Percentiles rank a stretch among this genome's conserved stretches.
Conservation (phyloP, 2,329 filamentous ascomycete species). For the Aspergillus sojae region DNA sequence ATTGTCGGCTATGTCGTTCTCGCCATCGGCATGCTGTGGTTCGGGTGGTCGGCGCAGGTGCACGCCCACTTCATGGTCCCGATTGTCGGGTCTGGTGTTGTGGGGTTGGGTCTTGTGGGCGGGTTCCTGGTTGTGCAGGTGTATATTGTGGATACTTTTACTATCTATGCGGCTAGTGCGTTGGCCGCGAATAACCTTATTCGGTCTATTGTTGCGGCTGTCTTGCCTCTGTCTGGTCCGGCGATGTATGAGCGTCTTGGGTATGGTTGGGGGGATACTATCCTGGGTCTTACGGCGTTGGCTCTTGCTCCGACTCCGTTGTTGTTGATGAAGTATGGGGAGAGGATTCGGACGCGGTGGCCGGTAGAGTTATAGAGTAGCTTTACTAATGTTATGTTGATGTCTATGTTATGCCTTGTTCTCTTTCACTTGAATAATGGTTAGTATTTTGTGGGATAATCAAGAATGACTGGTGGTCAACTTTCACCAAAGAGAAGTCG, state of each 20-base stretch:
- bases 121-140: conserved; percentile 12
- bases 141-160: conserved; percentile 21
- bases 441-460: too few species aligned
- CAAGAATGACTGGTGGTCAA: too few species aligned
- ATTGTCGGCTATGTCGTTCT: conserved; percentile 2
- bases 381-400: background rate
- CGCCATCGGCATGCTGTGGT: conserved; percentile 12
- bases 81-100: conserved; percentile 25
- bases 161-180: conserved; percentile 17
- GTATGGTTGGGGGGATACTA: conserved; percentile 46
- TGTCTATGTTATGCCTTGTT: background rate
- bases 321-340: conserved; percentile 23
- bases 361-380: background rate
- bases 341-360: background rate
- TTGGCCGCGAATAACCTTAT: conserved; percentile 19
- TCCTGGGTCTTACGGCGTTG: conserved; percentile 21
- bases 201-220: conserved; percentile 42
- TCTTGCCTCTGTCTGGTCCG: conserved; percentile 44
- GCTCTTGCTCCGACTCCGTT: conserved; percentile 35
- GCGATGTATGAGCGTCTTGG: conserved; percentile 42
- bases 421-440: background rate
- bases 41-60: conserved; percentile 27
- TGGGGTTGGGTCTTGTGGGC: conserved; percentile 26
- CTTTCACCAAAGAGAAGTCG: too few species aligned
- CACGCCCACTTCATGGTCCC: conserved; percentile 25